Conservation (phyloP, 345 rosid species). For the Acer saccharum region DNA sequence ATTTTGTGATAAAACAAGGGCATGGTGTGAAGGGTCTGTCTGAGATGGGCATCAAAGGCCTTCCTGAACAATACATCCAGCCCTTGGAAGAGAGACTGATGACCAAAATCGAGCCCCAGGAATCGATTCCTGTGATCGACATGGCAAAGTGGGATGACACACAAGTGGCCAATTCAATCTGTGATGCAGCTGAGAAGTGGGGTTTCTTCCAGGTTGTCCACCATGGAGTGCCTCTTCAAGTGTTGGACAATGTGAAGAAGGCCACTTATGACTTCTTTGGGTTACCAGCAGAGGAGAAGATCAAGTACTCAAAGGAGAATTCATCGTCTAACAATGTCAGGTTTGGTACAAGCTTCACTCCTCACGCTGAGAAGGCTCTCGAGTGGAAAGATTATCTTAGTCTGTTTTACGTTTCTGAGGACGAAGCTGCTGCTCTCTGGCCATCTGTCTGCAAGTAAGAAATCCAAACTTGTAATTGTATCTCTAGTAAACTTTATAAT, state of each 20-base stretch:
- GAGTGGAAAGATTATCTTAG: slow-evolving; percentile 1
- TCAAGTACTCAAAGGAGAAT: slow-evolving; percentile 33
- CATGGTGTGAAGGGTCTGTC: slow-evolving; percentile 56
- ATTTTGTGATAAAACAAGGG: slow-evolving; percentile 49
- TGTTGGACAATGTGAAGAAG: slow-evolving; percentile 37
- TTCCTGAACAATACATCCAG: slow-evolving; percentile 45
- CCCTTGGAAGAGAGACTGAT: slow-evolving; percentile 38
- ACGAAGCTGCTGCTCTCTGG: slow-evolving; percentile 4
- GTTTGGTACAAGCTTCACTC: slow-evolving; percentile 26
- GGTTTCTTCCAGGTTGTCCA: slow-evolving; percentile 52
- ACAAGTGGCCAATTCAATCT: slow-evolving; percentile 35
- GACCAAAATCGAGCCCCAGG: slow-evolving; percentile 33
- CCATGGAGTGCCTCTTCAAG: slow-evolving; percentile 48
- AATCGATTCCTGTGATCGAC: slow-evolving; percentile 44
- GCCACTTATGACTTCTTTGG: slow-evolving; percentile 46
- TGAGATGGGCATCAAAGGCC: too few species aligned
- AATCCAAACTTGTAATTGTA: too few species aligned
- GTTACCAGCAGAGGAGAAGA: slow-evolving; percentile 41
- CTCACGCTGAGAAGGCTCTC: slow-evolving; percentile 22
- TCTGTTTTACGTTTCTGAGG: too few species aligned
- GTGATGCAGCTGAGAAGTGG: slow-evolving; percentile 51
- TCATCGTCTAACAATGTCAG: slow-evolving; percentile 25
- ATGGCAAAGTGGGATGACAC: slow-evolving; percentile 41
- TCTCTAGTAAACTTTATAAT: too few species aligned
- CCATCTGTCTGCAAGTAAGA: neutral